Evolutionary conservation across 306 rosid genomes (phyloP).

Genomic region (Trifolium pratense): DNA sequence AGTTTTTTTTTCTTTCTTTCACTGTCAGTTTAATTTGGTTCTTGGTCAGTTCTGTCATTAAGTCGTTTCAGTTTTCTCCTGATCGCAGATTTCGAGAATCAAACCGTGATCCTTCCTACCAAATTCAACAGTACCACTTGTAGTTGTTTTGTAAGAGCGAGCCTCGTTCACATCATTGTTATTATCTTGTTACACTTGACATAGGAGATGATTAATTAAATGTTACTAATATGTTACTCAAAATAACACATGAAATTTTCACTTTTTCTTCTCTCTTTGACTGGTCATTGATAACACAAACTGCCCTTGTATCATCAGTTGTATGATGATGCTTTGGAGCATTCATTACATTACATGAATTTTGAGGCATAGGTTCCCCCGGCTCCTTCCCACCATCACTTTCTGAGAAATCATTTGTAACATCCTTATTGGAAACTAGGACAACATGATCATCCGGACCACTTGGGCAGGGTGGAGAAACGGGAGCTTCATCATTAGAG

Average conservation of each 20-base stretch:
- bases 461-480: constrained; percentile 38
- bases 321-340: constrained; percentile 49
- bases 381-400: constrained; percentile 43
- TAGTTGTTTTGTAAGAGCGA: no score
- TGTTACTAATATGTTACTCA: no score
- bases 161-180: no score
- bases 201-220: no score
- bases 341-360: constrained; percentile 48
- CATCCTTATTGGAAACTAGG: constrained; percentile 40
- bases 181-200: no score
- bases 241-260: constrained; percentile 72
- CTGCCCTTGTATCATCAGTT: constrained; percentile 50
- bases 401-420: constrained; percentile 43
- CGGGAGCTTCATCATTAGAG: constrained; percentile 36
- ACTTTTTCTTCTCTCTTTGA: constrained; percentile 86
- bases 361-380: constrained; percentile 41
- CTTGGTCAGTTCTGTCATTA: no score
- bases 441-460: constrained; percentile 38
- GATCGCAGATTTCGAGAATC: no score
- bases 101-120: no score
- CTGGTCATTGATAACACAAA: constrained; percentile 61
- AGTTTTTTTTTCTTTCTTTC: no score
- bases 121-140: no score
- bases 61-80: no score
- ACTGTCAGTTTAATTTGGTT: no score